phyloP scores from a whole-genome alignment of 106 monocot genomes.

The Dactylorhiza incarnata region DNA sequence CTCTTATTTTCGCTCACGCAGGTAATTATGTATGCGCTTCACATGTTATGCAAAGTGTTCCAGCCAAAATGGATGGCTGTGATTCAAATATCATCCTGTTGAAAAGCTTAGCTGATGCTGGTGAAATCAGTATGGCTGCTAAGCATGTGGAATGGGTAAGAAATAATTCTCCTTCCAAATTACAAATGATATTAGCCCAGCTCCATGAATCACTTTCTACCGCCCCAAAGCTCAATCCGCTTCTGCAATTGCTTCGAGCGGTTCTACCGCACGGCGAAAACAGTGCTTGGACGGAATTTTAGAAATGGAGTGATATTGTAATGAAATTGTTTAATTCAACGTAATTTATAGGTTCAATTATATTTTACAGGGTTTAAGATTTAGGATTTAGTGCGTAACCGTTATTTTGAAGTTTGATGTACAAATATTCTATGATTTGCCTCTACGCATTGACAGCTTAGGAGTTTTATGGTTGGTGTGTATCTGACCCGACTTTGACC shows the following conservation, averaged over 20 bases:
- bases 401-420: too few species aligned
- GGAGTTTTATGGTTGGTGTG: too few species aligned
- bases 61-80: slow-evolving; percentile 25
- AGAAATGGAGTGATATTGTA: background rate
- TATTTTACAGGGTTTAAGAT: too few species aligned
- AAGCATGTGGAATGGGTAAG: slow-evolving; percentile 54
- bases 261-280: slow-evolving; percentile 21
- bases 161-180: slow-evolving; percentile 15
- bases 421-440: too few species aligned
- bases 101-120: slow-evolving; percentile 51
- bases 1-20: slow-evolving; percentile 10
- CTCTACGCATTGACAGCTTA: too few species aligned
- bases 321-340: too few species aligned
- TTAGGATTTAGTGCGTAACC: too few species aligned
- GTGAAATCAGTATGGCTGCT: slow-evolving; percentile 49
- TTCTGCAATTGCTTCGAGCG: slow-evolving; percentile 38
- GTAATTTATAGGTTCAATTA: too few species aligned
- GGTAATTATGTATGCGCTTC: slow-evolving; percentile 46
- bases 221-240: slow-evolving; percentile 45
- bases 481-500: too few species aligned
- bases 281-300: slow-evolving; percentile 35
- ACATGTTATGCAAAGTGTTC: slow-evolving; percentile 22
- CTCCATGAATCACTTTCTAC: slow-evolving; percentile 66
- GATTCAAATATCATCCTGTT: slow-evolving; percentile 54
- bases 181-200: slow-evolving; percentile 28